Percentiles rank a stretch among this genome's conserved stretches.
These are phyloP conservation scores for Sporothrix variecibatus DNA, from an alignment of 2,329 filamentous ascomycete genomes.

Conservation along the genomic window DNA sequence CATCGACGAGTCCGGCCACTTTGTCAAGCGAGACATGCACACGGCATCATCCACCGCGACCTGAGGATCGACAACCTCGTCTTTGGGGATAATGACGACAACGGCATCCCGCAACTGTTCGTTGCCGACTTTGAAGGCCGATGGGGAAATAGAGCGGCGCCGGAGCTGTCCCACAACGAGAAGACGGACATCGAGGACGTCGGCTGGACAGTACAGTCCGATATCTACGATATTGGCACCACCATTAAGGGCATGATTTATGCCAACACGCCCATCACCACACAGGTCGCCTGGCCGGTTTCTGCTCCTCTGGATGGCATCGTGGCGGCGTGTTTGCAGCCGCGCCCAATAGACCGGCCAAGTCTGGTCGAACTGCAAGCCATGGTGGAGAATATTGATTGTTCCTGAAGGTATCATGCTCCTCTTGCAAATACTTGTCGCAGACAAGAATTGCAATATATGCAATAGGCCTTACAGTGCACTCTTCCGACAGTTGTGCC, in stretches of 20 bases:
- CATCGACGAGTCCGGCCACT: too few relatives aligned
- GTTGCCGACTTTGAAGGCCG: constrained; percentile 36
- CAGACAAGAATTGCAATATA: too few relatives aligned
- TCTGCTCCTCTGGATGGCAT: constrained; percentile 22
- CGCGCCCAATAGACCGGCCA: background rate
- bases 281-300: constrained; percentile 36
- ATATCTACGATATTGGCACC: constrained; percentile 36
- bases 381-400: background rate
- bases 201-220: constrained; percentile 31
- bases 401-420: too few relatives aligned
- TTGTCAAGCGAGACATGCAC: too few relatives aligned
- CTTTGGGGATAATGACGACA: constrained; percentile 31
- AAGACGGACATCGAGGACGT: constrained; percentile 8
- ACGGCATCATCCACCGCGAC: constrained; percentile 35
- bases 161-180: constrained; percentile 33
- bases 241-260: constrained; percentile 36
- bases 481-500: background rate
- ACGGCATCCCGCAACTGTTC: constrained; percentile 27
- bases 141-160: constrained; percentile 35
- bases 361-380: background rate
- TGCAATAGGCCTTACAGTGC: background rate
- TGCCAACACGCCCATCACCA: constrained; percentile 35
- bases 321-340: background rate
- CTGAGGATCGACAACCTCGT: constrained; percentile 34
- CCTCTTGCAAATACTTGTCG: too few relatives aligned